Conservation (phyloP, 495 filamentous ascomycete genomes). For the Bathelium albidoporum region DNA sequence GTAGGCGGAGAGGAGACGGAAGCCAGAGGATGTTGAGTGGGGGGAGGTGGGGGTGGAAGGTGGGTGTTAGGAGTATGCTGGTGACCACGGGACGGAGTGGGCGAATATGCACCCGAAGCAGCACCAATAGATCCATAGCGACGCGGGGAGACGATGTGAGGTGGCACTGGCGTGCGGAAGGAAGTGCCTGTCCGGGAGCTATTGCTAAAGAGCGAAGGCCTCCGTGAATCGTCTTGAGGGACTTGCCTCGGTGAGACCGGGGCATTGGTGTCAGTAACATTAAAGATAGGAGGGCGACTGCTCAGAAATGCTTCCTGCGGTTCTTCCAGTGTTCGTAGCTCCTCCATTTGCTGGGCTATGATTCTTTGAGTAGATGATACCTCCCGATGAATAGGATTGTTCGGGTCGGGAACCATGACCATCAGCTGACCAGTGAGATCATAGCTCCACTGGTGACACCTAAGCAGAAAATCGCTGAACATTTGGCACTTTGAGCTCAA, state of each 20-base stretch:
- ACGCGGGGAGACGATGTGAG: constrained; percentile 67
- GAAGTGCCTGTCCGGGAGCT: constrained; percentile 38
- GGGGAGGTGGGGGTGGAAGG: constrained; percentile 58
- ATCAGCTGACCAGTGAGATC: constrained; percentile 66
- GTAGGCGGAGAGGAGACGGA: constrained; percentile 64
- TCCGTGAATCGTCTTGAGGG: constrained; percentile 73
- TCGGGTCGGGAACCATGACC: constrained; percentile 57
- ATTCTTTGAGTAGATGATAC: constrained; percentile 74
- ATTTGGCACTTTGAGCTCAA: constrained; percentile 72
- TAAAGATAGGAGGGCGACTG: constrained; percentile 66
- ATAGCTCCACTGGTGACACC: constrained; percentile 69
- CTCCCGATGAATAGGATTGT: constrained; percentile 48
- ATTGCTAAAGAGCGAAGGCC: constrained; percentile 40
- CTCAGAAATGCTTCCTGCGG: constrained; percentile 65
- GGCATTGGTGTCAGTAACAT: constrained; percentile 59
- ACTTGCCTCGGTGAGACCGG: constrained; percentile 89
- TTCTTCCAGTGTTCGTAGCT: constrained; percentile 59
- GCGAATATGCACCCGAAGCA: constrained; percentile 41
- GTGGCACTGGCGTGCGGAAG: constrained; percentile 67
- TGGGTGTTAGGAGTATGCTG: constrained; percentile 28
- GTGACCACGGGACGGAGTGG: constrained; percentile 55
- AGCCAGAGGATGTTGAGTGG: constrained; percentile 67
- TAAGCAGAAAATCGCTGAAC: constrained; percentile 68
- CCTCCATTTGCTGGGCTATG: constrained; percentile 73
- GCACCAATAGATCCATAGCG: constrained; percentile 78